Percentiles rank a stretch among this genome's conserved stretches.
Evolutionary conservation across 2,329 filamentous ascomycete species (phyloP).

Genomic region (Beauveria varroae): DNA sequence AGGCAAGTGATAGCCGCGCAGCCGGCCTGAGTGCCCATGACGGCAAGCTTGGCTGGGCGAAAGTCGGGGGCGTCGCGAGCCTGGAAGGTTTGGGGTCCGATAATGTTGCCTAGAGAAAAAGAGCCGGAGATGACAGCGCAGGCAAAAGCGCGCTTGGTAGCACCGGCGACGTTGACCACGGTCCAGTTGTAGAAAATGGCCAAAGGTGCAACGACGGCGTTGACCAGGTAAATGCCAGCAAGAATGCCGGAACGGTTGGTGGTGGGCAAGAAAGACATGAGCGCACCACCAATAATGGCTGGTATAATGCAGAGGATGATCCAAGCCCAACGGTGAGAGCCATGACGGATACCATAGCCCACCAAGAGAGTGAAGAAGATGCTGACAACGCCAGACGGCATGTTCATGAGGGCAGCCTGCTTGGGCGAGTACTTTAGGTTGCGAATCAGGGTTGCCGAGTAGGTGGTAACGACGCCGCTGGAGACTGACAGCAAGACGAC

Average conservation of each 20-base stretch:
- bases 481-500: conserved; percentile 45
- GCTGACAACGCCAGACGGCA: conserved; percentile 44
- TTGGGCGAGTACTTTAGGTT: conserved; percentile 38
- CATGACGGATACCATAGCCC: conserved; percentile 37
- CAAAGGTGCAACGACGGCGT: conserved; percentile 39
- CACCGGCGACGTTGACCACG: conserved; percentile 43
- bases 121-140: conserved; percentile 40
- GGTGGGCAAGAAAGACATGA: conserved; percentile 45
- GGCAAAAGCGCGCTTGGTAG: conserved; percentile 45
- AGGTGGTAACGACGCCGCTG: conserved; percentile 45
- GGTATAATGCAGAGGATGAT: conserved; percentile 41
- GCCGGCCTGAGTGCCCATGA: conserved; percentile 43
- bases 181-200: conserved; percentile 41
- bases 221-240: conserved; percentile 43
- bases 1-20: conserved; percentile 33
- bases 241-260: conserved; percentile 38
- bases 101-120: conserved; percentile 48
- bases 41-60: conserved; percentile 45
- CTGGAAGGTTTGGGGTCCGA: conserved; percentile 50
- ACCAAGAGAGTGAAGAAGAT: conserved; percentile 45
- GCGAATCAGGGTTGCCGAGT: conserved; percentile 45
- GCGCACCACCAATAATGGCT: conserved; percentile 39
- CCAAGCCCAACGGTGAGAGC: conserved; percentile 43
- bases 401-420: conserved; percentile 44
- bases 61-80: conserved; percentile 43